Evolutionary conservation across 2,329 filamentous ascomycete genomes (phyloP), one percentile per base, ranked within the genome.

Genomic region (Alternaria angustiovoidea): DNA sequence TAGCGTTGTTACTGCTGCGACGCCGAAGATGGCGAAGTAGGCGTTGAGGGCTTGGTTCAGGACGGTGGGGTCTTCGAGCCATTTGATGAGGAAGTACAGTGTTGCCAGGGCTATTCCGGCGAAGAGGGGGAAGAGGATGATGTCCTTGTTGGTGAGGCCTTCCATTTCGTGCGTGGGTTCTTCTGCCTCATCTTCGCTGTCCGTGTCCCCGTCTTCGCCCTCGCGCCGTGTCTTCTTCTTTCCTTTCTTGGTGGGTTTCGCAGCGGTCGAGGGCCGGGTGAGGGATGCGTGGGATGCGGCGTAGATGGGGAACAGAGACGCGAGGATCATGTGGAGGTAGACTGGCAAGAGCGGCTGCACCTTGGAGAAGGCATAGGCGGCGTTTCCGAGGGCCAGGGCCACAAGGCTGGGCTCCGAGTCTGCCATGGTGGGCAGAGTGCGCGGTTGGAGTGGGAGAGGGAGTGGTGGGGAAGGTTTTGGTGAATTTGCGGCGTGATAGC

Each of bases 71-170:
- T 97, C 92, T 66, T 94, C 84, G 56, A 97, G 86, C 86, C 90
- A 95, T 76, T 96, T 93, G 74, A 98, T 93, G 61, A 97, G 83
- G 70, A 94, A 89, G 81, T 98, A 98, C 12, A 98, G 83, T 5
- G 88, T 88, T 42, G 88, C 85, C 8, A 98, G 86, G 1, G 90
- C 88, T 9, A 83, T 72, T 2, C 89, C 92, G 6, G 93, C 94
- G 55, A 93, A 82, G 32, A 97, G 68, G 2, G 94, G 95, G 64
- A 97, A 91, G 70, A 96, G 78, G 67, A 98, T 87, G 48, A 93
- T 94, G 78, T 98, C 94, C 0, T 87, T 89, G 1, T 91, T 88
- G 8, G 88, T 85, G 53, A 96, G 79, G 0, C 90, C 89, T 70
- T 91, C 88, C 81, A 90, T 87, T 9, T 83, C 80, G 28, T 85